Evolutionary conservation across 257 asterid genomes (phyloP).

Genomic region (Salvia splendens): DNA sequence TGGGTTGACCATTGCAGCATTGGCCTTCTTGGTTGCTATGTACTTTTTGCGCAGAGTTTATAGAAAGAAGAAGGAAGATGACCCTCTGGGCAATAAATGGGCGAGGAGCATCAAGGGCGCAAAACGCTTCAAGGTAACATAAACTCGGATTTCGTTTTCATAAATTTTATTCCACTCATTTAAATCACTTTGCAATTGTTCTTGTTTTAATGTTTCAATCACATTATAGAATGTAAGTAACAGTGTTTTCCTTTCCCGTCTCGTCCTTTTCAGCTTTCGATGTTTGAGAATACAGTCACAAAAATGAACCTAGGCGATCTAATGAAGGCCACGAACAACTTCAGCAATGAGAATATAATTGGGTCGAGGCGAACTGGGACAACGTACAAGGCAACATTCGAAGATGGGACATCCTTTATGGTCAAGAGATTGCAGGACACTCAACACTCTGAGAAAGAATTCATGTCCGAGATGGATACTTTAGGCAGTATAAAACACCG

Average conservation of each 20-base stretch:
- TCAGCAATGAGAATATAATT: conserved; percentile 56
- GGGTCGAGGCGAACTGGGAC: conserved; percentile 64
- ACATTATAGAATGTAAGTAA: background rate
- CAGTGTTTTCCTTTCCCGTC: background rate
- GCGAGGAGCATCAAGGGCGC: conserved; percentile 54
- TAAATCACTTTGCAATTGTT: background rate
- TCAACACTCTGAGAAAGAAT: conserved; percentile 54
- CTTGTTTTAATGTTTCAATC: too few species aligned
- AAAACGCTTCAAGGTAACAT: conserved; percentile 51
- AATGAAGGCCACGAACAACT: conserved; percentile 56
- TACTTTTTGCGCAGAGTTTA: conserved; percentile 37
- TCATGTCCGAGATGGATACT: conserved; percentile 47
- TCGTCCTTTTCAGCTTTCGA: conserved; percentile 50
- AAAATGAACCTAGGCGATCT: conserved; percentile 59
- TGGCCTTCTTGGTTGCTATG: conserved; percentile 30
- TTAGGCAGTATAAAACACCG: conserved; percentile 50
- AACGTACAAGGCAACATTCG: conserved; percentile 54
- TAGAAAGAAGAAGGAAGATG: conserved; percentile 46
- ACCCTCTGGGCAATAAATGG: conserved; percentile 57
- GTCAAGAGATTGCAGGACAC: conserved; percentile 60
- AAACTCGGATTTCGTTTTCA: background rate
- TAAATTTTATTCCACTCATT: background rate
- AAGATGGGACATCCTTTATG: conserved; percentile 52
- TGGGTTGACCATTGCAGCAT: conserved; percentile 39
- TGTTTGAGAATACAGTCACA: conserved; percentile 54